Base-by-base conservation (phyloP, 306 rosid genomes). In the Calophaca sinica region DNA sequence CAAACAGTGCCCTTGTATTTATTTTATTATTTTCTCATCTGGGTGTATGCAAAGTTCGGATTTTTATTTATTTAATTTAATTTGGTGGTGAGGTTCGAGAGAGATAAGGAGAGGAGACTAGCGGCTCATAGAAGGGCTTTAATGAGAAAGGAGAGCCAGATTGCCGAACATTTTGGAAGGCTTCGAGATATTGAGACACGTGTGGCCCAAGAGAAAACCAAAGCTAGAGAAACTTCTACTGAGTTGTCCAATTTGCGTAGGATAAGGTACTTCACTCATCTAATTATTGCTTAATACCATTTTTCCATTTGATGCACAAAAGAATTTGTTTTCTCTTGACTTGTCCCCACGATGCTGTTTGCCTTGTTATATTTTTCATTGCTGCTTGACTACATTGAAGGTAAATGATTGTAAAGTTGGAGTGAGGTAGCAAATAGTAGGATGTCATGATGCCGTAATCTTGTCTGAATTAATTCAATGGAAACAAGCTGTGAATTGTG, bases 81-180 rank as follows among this genome's bases (percentile, higher is more conserved):
- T 6, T 28, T 49, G 49, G 1, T 73, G 79, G 32, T 73, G 6
- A 93, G 97, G 85, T 88, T 86, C 29, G 88, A 83, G 90, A 90
- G 82, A 67, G 96, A 83, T 2, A 83, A 85, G 61, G 81, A 83
- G 80, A 87, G 85, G 83, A 88, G 65, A 82, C 38, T 70, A 28
- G 89, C 85, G 10, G 90, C 91, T 38, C 90, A 88, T 49, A 67
- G 58, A 51, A 90, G 91, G 68, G 85, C 57, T 31, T 28, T 88
- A 52, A 76, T 89, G 58, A 82, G 96, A 79, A 94, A 89, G 79
- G 89, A 90, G 77, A 88, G 96, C 45, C 89, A 90, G 81, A 71
- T 88, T 77, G 15, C 63, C 0, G 93, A 87, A 73, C 93, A 84
- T 86, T 83, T 60, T n/a, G 83, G 89, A 77, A 89, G 59, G 75